Percentiles rank a stretch among this genome's conserved stretches.
Conservation (phyloP, 768 basidiomycete species). For the Mycena polygramma region DNA sequence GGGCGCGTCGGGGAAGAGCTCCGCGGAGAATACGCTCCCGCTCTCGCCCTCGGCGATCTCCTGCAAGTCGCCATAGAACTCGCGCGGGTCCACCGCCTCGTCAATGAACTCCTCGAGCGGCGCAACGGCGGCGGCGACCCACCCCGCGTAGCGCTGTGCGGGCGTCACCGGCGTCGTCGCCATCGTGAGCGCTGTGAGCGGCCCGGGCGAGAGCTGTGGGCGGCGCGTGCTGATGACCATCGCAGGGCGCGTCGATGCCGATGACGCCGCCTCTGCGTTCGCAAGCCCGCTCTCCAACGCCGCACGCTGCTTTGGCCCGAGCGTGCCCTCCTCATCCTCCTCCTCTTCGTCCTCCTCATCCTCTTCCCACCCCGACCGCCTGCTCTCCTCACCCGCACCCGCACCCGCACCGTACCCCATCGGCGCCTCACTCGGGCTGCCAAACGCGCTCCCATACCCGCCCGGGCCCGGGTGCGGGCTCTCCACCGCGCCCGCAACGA, state of each 20-base stretch:
- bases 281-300: constrained; percentile 10
- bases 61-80: constrained; percentile 74
- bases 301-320: constrained; percentile 29
- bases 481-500: constrained; percentile 35
- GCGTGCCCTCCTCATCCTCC: constrained; percentile 36
- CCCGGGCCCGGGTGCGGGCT: constrained; percentile 24
- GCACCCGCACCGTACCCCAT: not conserved
- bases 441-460: constrained; percentile 21
- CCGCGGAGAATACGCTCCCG: constrained; percentile 71
- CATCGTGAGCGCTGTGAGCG: constrained; percentile 39
- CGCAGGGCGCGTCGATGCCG: constrained; percentile 25
- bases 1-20: constrained; percentile 48
- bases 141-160: constrained; percentile 67
- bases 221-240: constrained; percentile 50
- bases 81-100: constrained; percentile 69
- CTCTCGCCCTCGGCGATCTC: constrained; percentile 90
- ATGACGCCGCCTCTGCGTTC: not conserved
- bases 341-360: constrained; percentile 39
- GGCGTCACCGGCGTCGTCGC: constrained; percentile 43
- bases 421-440: constrained; percentile 2
- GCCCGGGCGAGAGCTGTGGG: constrained; percentile 34
- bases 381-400: constrained; percentile 3
- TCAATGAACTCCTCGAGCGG: constrained; percentile 76
- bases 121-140: constrained; percentile 71
- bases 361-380: no score